phyloP scores from a whole-genome alignment of 352 stramenopile genomes.

The Phytophthora pistaciae region DNA sequence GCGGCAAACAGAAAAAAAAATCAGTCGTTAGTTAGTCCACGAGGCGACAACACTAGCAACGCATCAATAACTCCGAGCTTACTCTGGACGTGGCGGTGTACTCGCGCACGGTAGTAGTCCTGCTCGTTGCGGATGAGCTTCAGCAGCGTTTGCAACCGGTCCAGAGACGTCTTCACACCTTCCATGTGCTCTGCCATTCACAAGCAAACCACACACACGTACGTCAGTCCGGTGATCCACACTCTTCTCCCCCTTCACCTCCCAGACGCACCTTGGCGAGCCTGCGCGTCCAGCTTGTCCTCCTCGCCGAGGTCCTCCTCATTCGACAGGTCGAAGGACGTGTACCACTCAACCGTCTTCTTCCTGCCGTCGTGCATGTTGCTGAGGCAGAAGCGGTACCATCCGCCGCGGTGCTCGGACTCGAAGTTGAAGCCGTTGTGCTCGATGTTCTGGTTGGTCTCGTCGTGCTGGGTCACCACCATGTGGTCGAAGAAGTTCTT shows the following conservation, averaged over 20 bases:
- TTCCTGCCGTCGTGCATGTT: conserved; percentile 75
- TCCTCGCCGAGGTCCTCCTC: conserved; percentile 79
- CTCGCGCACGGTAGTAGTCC: conserved; percentile 76
- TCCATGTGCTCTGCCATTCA: conserved; percentile 72
- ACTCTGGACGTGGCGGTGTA: conserved; percentile 82
- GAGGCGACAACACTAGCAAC: background rate
- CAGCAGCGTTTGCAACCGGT: conserved; percentile 67
- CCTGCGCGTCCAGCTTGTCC: conserved; percentile 74
- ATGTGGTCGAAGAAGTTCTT: conserved; percentile 87
- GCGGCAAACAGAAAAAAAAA: background rate
- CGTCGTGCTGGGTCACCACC: conserved; percentile 67
- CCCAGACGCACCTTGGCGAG: conserved; percentile 61
- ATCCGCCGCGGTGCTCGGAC: conserved; percentile 83
- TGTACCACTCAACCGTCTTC: conserved; percentile 87
- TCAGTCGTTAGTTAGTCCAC: conserved; percentile 7
- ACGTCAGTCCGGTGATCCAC: background rate
- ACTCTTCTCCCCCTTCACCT: background rate
- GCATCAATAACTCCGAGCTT: conserved; percentile 23
- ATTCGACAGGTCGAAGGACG: conserved; percentile 81
- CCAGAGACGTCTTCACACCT: conserved; percentile 69
- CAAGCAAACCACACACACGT: conserved; percentile 1
- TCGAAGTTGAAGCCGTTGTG: conserved; percentile 91
- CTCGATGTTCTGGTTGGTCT: conserved; percentile 78
- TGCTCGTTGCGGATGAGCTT: conserved; percentile 83
- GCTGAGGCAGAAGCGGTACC: conserved; percentile 89